Base-by-base conservation (phyloP, 1,284 basidiomycete species). In the Tilletiopsis washingtonensis region DNA sequence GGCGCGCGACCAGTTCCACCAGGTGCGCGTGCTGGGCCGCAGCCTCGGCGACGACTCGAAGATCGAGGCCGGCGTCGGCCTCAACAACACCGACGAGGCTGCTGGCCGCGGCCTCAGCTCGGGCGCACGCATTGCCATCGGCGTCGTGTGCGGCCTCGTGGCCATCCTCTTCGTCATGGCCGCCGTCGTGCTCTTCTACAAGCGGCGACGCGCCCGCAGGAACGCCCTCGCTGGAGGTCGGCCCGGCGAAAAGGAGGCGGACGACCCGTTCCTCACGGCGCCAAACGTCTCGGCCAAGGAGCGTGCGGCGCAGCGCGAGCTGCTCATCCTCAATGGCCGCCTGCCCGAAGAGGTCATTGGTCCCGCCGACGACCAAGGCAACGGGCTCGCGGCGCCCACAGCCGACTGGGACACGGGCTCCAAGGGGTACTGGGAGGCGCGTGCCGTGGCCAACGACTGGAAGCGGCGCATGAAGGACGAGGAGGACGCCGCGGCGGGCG, bases 21-120 rank as follows among this genome's bases (percentile, higher is more conserved):
- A 59, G 11, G 66, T 69, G 17, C 57, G 66, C 15, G 50, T 69
- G 47, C 60, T 59, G 45, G 60, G 62, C 46, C 49, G 64, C 49
- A 52, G 44, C 19, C 57, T 69, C 23, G 64, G 64, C 15, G 43
- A 40, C 45, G 45, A 51, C 27, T 24, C 48, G 11, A 3, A 21
- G 27, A 39, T 63, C 56, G 12, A 51, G 50, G 23, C 29, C 15
- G 45, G 53, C 37, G 53, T 50, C 14, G 46, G 49, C 27, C 24
- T 45, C 24, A 43, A 52, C 19, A 47, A 29, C 46, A n/a, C n/a
- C n/a, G n/a, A n/a, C n/a, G n/a, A n/a, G n/a, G n/a, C n/a, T n/a
- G 49, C 48, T 19, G 42, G 41, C 37, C 51, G 56, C 1, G 51
- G 50, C 23, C 47, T 51, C 29, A 21, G 42, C 32, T 56, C 64